Base-by-base conservation (phyloP, 148 eudicot species). In the Spergularia marina region DNA sequence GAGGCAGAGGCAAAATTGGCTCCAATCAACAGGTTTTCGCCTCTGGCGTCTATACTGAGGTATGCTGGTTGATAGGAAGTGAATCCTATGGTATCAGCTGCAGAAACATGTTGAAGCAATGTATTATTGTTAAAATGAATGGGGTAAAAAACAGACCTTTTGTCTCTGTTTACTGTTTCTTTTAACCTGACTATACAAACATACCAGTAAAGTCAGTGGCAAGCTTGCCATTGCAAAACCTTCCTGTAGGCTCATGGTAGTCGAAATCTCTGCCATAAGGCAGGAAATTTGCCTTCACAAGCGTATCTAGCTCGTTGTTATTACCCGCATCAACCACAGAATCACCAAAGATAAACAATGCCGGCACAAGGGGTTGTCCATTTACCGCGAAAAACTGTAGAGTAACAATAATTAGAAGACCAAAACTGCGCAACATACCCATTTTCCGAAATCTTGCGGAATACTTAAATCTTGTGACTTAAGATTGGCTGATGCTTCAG, bases 141-240 rank as follows among this genome's bases (percentile, higher is more conserved):
- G 2, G 36, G 36, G 36, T 30, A 30, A 30, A n/a, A n/a, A n/a
- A n/a, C n/a, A n/a, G n/a, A n/a, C n/a, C n/a, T n/a, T n/a, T n/a
- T n/a, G n/a, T n/a, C n/a, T n/a, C n/a, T n/a, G n/a, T n/a, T n/a
- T n/a, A n/a, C n/a, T n/a, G n/a, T n/a, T n/a, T n/a, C n/a, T n/a
- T n/a, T n/a, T n/a, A n/a, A n/a, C n/a, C n/a, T n/a, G n/a, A n/a
- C 36, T 30, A 64, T 15, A 65, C 1, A 10, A 55, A 61, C 10
- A 34, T 73, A 95, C 98, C 98, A 41, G 94, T 92, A 62, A 89
- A 85, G 72, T 95, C 98, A 5, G 91, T 76, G 62, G 98, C 98
- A 70, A 95, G 97, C 71, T 92, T 95, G 79, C 98, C 98, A 77
- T 95, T 95, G 80, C 91, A 92, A 76, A 95, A 95, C 65, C 98